These are phyloP conservation scores for Botrytis byssoidea DNA, from an alignment of 2,329 filamentous ascomycete genomes.

Conservation along the genomic window DNA sequence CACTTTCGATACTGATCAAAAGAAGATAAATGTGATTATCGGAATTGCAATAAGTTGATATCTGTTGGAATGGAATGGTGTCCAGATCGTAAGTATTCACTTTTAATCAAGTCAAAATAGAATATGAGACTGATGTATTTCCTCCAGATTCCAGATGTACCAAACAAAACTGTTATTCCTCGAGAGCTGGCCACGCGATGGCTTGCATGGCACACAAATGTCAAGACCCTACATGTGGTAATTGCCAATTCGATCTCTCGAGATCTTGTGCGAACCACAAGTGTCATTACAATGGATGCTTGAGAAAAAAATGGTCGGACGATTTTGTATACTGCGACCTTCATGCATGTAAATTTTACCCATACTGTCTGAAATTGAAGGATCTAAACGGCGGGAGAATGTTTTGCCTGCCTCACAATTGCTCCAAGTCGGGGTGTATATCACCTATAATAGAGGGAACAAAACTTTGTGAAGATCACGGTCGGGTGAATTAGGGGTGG, in stretches of 20 bases:
- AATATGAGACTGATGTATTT: neutral
- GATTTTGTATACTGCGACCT: neutral
- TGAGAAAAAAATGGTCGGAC: fast-evolving
- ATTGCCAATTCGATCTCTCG: neutral
- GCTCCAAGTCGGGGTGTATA: neutral
- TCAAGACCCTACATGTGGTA: neutral
- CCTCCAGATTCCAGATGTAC: neutral
- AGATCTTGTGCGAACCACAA: neutral
- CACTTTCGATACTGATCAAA: no score
- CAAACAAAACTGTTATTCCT: neutral
- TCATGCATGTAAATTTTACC: no score
- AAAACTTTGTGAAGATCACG: neutral
- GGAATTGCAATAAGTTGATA: no score
- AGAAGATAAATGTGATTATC: no score
- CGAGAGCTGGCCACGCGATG: fast-evolving
- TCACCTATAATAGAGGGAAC: fast-evolving
- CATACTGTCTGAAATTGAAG: neutral
- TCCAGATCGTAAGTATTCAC: no score
- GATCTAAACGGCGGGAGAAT: neutral
- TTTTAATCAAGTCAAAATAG: no score
- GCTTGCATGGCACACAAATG: neutral
- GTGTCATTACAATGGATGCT: neutral
- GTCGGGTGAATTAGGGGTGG: neutral
- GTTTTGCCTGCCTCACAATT: neutral
- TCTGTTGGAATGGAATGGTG: no score